These are phyloP conservation scores for Vinca major DNA, from an alignment of 305 asterid species.

Conservation along the genomic window DNA sequence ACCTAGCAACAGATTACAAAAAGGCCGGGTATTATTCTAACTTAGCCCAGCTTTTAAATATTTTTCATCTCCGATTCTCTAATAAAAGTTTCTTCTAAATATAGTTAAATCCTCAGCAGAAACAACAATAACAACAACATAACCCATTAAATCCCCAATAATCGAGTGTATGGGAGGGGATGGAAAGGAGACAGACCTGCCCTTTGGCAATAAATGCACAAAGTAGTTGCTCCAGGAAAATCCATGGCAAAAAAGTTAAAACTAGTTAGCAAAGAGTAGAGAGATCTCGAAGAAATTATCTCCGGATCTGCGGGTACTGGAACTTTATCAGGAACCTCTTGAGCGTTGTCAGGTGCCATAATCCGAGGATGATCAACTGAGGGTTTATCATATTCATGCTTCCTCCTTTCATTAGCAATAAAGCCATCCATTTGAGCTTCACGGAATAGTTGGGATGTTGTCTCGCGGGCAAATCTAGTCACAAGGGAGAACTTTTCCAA, in stretches of 20 bases:
- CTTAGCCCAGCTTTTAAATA: not conserved
- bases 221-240: too few relatives aligned
- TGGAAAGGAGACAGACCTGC: too few relatives aligned
- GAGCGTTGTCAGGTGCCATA: slow-evolving; percentile 32
- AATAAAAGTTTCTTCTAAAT: not conserved
- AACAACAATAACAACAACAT: too few relatives aligned
- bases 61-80: not conserved
- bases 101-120: not conserved
- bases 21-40: not conserved
- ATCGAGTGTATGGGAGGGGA: too few relatives aligned
- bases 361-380: slow-evolving; percentile 27
- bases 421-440: slow-evolving; percentile 57
- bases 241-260: not conserved
- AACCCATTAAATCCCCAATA: too few relatives aligned
- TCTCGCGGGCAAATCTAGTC: slow-evolving; percentile 97
- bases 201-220: too few relatives aligned
- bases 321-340: slow-evolving; percentile 33
- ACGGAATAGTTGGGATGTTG: slow-evolving; percentile 93
- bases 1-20: not conserved
- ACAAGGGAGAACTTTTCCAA: slow-evolving; percentile 97
- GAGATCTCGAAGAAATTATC: slow-evolving; percentile 37
- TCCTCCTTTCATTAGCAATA: slow-evolving; percentile 52
- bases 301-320: slow-evolving; percentile 69
- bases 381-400: slow-evolving; percentile 32
- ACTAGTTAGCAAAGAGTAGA: not conserved